phyloP scores from a whole-genome alignment of 2,329 filamentous ascomycete species.

The Trichophyton equinum region DNA sequence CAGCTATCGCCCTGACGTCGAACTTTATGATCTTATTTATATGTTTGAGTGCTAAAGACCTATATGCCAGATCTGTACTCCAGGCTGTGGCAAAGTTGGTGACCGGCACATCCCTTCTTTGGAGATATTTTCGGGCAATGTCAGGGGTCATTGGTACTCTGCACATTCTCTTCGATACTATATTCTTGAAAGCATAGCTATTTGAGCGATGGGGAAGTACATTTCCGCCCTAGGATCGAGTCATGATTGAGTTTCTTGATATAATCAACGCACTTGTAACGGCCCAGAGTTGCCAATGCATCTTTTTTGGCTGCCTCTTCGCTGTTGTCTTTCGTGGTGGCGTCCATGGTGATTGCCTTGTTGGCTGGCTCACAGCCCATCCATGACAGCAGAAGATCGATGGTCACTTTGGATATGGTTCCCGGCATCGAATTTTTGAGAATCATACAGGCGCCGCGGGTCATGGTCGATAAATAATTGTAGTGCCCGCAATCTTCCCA shows the following conservation, averaged over 20 bases:
- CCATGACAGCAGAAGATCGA: conserved; percentile 34
- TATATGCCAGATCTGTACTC: conserved; percentile 27
- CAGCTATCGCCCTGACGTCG: conserved; percentile 34
- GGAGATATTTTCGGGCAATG: conserved; percentile 22
- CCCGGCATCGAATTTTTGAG: conserved; percentile 17
- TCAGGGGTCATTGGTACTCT: neutral
- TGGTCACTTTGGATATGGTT: conserved; percentile 32
- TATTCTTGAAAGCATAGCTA: neutral
- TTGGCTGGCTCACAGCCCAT: conserved; percentile 28
- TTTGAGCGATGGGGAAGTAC: neutral
- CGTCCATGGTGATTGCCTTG: conserved; percentile 14
- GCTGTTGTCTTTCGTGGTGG: neutral
- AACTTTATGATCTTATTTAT: conserved; percentile 25
- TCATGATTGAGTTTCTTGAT: neutral
- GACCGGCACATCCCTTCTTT: conserved; percentile 20
- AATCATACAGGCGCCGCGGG: conserved; percentile 31
- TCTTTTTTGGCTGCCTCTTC: too few relatives aligned
- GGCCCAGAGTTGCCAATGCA: neutral
- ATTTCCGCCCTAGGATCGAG: neutral
- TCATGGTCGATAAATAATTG: conserved; percentile 32
- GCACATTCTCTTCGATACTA: neutral
- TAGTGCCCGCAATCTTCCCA: conserved; percentile 24
- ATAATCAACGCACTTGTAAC: neutral
- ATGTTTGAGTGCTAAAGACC: conserved; percentile 27
- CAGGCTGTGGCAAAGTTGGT: conserved; percentile 29